phyloP scores from a whole-genome alignment of 2,329 filamentous ascomycete genomes.

The Trichoderma sp. region DNA sequence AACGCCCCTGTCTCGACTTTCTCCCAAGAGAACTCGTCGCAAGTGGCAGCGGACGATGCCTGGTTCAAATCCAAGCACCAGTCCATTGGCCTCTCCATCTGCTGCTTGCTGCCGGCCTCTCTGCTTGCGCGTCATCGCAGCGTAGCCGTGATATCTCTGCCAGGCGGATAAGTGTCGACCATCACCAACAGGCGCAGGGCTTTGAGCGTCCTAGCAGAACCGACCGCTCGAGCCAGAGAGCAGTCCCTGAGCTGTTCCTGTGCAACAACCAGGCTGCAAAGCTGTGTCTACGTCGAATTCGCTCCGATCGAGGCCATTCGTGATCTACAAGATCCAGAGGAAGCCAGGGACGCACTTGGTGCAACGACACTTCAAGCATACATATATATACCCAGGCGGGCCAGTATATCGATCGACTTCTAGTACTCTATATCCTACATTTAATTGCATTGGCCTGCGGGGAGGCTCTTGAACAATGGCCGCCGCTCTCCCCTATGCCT shows the following conservation, averaged over 20 bases:
- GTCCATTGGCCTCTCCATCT: slow-evolving; percentile 18
- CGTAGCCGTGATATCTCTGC: slow-evolving; percentile 13
- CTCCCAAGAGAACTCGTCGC: slow-evolving; percentile 15
- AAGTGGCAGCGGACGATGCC: slow-evolving; percentile 40
- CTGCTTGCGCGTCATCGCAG: slow-evolving; percentile 9
- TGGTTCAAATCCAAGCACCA: neutral
- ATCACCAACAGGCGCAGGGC: neutral
- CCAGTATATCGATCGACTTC: neutral
- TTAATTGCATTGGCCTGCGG: neutral
- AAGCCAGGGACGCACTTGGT: neutral
- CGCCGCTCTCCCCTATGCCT: slow-evolving; percentile 42
- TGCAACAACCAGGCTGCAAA: neutral
- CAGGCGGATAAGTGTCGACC: neutral
- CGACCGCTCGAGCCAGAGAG: slow-evolving; percentile 20
- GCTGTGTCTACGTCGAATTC: neutral
- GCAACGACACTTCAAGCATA: neutral
- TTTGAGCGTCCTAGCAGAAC: slow-evolving; percentile 3
- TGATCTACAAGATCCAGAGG: neutral
- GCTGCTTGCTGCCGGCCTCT: slow-evolving; percentile 16
- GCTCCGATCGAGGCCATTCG: neutral
- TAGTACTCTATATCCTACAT: neutral
- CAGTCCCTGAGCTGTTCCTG: slow-evolving; percentile 6
- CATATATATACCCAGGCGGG: neutral
- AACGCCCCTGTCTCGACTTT: slow-evolving; percentile 12
- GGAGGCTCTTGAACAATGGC: slow-evolving; percentile 33